A percentile compares a stretch with the other conserved stretches of the same genome.
Conservation (phyloP, 2,329 filamentous ascomycete genomes). For the Magnaporthiopsis incrustans region DNA sequence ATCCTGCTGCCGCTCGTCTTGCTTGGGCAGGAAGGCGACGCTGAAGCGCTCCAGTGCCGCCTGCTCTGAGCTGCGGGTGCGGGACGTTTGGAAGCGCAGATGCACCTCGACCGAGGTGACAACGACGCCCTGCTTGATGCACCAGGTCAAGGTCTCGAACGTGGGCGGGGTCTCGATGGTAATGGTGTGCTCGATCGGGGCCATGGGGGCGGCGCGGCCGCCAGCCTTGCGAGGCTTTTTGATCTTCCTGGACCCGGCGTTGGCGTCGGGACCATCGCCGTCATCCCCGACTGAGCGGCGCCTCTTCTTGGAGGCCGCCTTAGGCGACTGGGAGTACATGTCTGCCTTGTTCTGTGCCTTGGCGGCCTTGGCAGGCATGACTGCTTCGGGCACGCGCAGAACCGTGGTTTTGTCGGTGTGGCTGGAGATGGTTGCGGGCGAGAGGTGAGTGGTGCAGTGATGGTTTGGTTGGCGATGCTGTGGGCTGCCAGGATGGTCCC, state of each 20-base stretch:
- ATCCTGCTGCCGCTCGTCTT: no score
- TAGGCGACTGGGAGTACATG: neutral
- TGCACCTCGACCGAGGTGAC: neutral
- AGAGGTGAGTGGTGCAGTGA: no score
- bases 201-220: no score
- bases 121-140: neutral
- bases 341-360: no score
- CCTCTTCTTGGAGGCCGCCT: neutral
- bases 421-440: no score
- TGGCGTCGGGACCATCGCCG: neutral
- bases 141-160: neutral
- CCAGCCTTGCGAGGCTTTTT: neutral
- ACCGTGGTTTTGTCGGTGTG: no score
- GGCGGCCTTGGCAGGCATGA: neutral
- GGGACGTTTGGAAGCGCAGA: neutral
- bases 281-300: no score
- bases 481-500: neutral
- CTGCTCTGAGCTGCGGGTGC: neutral
- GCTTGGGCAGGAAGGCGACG: neutral
- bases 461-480: no score
- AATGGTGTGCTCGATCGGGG: neutral
- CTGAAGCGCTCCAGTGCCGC: neutral
- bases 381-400: neutral
- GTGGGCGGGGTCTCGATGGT: neutral
- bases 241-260: no score